Evolutionary conservation across 2,329 filamentous ascomycete genomes (phyloP).

Genomic region (Macrophomina pseudophaseolina): DNA sequence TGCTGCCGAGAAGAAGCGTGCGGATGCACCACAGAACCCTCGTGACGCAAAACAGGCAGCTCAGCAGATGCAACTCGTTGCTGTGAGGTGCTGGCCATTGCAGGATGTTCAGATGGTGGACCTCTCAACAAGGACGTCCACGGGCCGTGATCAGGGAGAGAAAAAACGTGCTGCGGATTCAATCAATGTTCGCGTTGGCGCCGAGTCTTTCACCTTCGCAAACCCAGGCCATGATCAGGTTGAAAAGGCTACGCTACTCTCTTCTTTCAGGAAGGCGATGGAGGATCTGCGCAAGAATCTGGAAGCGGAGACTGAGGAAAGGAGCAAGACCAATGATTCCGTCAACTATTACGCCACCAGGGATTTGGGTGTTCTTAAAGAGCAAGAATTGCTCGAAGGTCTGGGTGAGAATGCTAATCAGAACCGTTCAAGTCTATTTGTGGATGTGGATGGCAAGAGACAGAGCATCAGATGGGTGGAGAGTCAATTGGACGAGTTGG

Average conservation of each 20-base stretch:
- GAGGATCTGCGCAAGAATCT: conserved; percentile 87
- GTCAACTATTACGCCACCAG: conserved; percentile 85
- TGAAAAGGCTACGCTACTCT: conserved; percentile 80
- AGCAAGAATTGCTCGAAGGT: conserved; percentile 79
- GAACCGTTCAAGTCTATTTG: conserved; percentile 74
- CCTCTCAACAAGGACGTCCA: conserved; percentile 60
- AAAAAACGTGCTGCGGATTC: conserved; percentile 53
- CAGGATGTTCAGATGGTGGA: conserved; percentile 93
- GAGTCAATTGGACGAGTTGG: conserved; percentile 90
- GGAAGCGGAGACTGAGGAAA: conserved; percentile 85
- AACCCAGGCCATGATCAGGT: conserved; percentile 80
- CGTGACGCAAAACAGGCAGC: conserved; percentile 53
- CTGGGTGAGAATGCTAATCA: conserved; percentile 71
- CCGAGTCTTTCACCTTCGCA: conserved; percentile 92
- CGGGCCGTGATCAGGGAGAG: conserved; percentile 4
- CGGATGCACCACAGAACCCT: conserved; percentile 62
- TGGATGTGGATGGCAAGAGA: conserved; percentile 95
- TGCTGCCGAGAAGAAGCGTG: conserved; percentile 90
- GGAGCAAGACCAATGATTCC: conserved; percentile 81
- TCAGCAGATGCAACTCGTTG: conserved; percentile 72
- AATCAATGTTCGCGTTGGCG: conserved; percentile 86
- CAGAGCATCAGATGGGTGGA: conserved; percentile 97
- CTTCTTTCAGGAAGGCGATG: conserved; percentile 89
- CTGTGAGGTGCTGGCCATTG: conserved; percentile 92
- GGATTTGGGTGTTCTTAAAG: conserved; percentile 76